phyloP scores from a whole-genome alignment of 164 flowering plant species.

The Cinnamomum micranthum region DNA sequence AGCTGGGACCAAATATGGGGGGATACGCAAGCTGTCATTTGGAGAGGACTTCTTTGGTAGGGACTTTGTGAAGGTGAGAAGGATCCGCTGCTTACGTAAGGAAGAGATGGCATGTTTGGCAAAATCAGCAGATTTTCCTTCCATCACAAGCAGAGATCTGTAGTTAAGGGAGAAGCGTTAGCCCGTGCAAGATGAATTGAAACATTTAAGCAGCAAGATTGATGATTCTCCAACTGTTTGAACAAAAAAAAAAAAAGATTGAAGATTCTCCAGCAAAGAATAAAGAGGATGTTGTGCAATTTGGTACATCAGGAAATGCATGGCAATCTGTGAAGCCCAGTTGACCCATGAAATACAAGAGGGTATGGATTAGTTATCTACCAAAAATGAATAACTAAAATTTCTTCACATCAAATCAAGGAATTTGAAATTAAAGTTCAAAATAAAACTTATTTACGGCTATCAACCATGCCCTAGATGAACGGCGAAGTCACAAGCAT shows the following conservation, averaged over 20 bases:
- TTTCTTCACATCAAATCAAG: no score
- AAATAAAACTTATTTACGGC: no score
- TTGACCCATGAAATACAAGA: not conserved
- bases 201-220: not conserved
- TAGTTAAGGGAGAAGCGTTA: constrained; percentile 9
- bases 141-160: constrained; percentile 71
- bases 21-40: constrained; percentile 27
- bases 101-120: constrained; percentile 72
- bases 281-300: no score
- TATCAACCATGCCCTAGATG: no score
- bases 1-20: constrained; percentile 20
- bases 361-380: no score
- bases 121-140: constrained; percentile 77
- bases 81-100: constrained; percentile 63
- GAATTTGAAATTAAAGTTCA: no score
- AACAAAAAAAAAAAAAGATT: no score
- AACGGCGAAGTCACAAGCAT: no score
- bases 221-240: not conserved
- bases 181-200: not conserved
- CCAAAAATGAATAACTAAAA: no score
- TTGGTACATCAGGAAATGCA: not conserved
- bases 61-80: constrained; percentile 64
- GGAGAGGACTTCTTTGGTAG: constrained; percentile 42
- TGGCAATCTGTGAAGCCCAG: not conserved
- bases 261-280: not conserved